These are phyloP conservation scores for Marasmius oreades DNA, from an alignment of 1,284 basidiomycete species.

Conservation along the genomic window DNA sequence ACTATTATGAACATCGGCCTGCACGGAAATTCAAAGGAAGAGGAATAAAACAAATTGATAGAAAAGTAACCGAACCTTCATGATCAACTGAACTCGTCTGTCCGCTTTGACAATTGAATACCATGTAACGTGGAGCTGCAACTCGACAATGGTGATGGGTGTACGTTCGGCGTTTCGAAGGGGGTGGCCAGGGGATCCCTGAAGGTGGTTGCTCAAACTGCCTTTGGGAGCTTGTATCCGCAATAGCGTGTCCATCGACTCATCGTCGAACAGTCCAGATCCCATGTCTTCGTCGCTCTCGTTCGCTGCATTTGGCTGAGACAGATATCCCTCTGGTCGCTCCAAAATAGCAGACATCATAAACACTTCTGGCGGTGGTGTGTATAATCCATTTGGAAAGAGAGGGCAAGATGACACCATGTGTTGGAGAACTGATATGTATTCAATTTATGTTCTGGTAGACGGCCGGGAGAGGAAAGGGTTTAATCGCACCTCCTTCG, in stretches of 20 bases:
- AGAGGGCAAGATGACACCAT: neutral
- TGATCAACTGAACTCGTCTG: conserved; percentile 22
- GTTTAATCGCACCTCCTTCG: conserved; percentile 26
- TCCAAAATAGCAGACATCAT: neutral
- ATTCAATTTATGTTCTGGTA: neutral
- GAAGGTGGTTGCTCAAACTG: conserved; percentile 28
- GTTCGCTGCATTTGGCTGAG: no score
- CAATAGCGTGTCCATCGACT: neutral
- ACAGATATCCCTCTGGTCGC: no score
- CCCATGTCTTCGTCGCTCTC: no score
- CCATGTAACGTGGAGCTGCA: no score
- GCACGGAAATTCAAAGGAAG: neutral
- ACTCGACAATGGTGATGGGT: conserved; percentile 27
- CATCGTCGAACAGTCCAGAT: conserved; percentile 6
- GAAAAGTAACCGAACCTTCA: conserved; percentile 22
- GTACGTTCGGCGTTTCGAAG: conserved; percentile 26
- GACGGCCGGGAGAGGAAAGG: neutral
- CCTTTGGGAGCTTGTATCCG: conserved; percentile 18
- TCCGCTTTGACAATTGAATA: conserved; percentile 31
- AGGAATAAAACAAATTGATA: no score
- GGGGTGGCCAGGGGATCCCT: conserved; percentile 28
- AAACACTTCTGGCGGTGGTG: neutral
- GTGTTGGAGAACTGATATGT: neutral
- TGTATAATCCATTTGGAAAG: neutral
- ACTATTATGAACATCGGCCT: conserved; percentile 35